Conservation (phyloP, 352 stramenopile genomes). For the Bremia lactucae region DNA sequence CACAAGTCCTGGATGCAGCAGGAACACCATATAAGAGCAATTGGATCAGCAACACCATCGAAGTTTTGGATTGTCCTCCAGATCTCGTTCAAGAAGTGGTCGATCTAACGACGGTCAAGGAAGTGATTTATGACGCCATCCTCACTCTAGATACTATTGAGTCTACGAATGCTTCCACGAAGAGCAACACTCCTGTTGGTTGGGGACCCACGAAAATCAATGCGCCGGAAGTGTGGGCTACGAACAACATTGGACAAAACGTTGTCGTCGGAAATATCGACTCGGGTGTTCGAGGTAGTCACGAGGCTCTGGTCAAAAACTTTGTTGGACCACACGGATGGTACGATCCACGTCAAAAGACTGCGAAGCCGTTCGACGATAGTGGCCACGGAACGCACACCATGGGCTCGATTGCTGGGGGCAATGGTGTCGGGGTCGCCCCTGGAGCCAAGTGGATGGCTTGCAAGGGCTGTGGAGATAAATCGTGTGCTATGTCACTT, state of each 20-base stretch:
- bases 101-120: constrained; percentile 9
- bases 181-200: constrained; percentile 13
- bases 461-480: constrained; percentile 31
- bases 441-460: constrained; percentile 38
- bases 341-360: constrained; percentile 27
- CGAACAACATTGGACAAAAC: constrained; percentile 17
- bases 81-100: constrained; percentile 14
- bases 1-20: constrained; percentile 1
- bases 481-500: constrained; percentile 14
- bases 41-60: constrained; percentile 37
- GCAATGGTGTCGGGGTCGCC: constrained; percentile 29
- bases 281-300: constrained; percentile 25
- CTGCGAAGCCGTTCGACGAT: constrained; percentile 24
- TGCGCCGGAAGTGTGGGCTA: constrained; percentile 25
- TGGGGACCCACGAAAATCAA: constrained; percentile 30
- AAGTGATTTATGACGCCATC: constrained; percentile 21
- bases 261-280: constrained; percentile 33
- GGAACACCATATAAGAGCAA: constrained; percentile 6
- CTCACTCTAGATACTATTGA: constrained; percentile 6
- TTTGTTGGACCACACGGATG: constrained; percentile 29
- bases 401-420: constrained; percentile 35
- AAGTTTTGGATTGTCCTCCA: constrained; percentile 18
- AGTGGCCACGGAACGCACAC: constrained; percentile 46
- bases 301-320: constrained; percentile 24
- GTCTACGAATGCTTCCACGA: constrained; percentile 10